A percentile compares a stretch with the other conserved stretches of the same genome.
Evolutionary conservation across 148 eudicot genomes (phyloP).

Genomic region (Salicornia ramosissima): DNA sequence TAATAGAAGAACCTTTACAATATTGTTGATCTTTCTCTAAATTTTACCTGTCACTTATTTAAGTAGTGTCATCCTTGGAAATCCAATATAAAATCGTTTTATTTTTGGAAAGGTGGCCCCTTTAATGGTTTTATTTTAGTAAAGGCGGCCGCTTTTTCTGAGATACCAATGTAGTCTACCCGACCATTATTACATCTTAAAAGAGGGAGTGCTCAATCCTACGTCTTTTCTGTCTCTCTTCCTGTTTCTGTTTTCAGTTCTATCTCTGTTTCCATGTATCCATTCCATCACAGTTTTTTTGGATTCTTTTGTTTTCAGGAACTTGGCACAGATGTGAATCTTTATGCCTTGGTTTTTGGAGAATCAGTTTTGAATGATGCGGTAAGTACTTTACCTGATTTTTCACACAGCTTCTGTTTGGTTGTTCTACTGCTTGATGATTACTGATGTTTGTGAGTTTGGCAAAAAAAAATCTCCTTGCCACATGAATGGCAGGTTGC

Average conservation of each 20-base stretch:
- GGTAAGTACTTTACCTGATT: constrained; percentile 44
- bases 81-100: neutral
- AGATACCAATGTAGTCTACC: too few species aligned
- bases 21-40: neutral
- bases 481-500: constrained; percentile 72
- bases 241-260: neutral
- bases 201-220: neutral
- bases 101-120: neutral
- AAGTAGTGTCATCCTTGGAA: neutral
- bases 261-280: neutral
- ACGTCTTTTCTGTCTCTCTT: neutral
- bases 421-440: constrained; percentile 8
- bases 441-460: constrained; percentile 12
- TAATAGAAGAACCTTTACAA: neutral
- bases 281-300: neutral
- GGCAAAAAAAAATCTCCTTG: constrained; percentile 19
- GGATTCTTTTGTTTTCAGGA: constrained; percentile 48
- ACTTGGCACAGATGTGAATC: constrained; percentile 92
- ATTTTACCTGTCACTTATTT: neutral
- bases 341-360: constrained; percentile 97
- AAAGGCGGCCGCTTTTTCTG: too few species aligned
- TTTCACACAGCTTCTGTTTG: constrained; percentile 9
- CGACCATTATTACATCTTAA: neutral
- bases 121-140: neutral
- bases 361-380: constrained; percentile 99